Percentiles rank a stretch among this genome's conserved stretches.
These are phyloP conservation scores for Diutina scorzettiae DNA, from an alignment of 1,139 yeast genomes.

Conservation along the genomic window DNA sequence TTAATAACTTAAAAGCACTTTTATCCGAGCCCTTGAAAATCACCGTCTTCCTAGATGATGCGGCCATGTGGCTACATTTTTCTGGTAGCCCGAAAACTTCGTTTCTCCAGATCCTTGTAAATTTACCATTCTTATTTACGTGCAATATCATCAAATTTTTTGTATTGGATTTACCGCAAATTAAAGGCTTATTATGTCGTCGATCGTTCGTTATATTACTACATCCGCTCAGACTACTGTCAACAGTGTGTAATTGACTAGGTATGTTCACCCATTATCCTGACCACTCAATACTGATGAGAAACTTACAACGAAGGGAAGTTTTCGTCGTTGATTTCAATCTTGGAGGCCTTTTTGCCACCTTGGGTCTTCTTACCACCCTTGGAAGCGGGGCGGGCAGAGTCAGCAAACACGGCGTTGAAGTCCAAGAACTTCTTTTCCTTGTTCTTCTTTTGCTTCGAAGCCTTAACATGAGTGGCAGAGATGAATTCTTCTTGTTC, in stretches of 20 bases:
- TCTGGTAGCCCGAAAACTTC: no score
- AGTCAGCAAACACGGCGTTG: constrained; percentile 52
- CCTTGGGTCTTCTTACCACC: constrained; percentile 12
- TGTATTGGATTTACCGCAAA: no score
- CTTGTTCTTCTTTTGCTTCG: constrained; percentile 52
- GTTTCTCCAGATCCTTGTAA: no score
- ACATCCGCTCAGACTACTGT: no score
- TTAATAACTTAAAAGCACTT: no score
- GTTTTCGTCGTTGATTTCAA: constrained; percentile 42
- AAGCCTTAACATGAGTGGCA: constrained; percentile 47
- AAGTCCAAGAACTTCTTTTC: constrained; percentile 61
- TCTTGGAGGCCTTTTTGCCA: constrained; percentile 16
- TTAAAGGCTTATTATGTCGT: no score
- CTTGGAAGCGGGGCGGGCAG: constrained; percentile 14
- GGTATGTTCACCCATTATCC: constrained; percentile 1
- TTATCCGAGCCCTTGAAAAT: no score
- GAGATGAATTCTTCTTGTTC: constrained; percentile 26
- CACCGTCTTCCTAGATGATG: no score
- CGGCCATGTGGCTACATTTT: no score
- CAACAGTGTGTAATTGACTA: background rate
- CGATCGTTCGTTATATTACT: no score
- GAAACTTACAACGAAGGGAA: constrained; percentile 43
- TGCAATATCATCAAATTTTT: no score
- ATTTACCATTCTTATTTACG: no score
- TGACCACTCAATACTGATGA: constrained; percentile 5